These are phyloP conservation scores for Metarhizium guizhouense DNA, from an alignment of 2,329 filamentous ascomycete genomes.

Conservation along the genomic window DNA sequence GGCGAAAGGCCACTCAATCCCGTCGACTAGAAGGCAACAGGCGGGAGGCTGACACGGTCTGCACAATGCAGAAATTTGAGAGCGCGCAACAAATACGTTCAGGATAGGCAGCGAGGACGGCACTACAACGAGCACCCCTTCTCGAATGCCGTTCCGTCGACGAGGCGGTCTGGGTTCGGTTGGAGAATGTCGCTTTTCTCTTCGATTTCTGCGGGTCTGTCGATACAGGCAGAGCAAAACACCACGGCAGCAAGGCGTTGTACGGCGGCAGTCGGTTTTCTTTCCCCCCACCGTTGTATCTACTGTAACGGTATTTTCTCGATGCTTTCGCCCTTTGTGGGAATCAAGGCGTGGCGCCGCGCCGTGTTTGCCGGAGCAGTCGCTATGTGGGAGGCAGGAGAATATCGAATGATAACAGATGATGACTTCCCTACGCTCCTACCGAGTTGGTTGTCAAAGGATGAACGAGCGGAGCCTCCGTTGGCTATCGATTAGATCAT, in stretches of 20 bases:
- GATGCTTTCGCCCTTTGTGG: background rate
- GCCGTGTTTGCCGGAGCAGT: background rate
- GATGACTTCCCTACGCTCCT: too few species aligned
- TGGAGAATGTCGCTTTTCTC: background rate
- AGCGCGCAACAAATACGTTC: background rate
- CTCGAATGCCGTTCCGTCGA: conserved; percentile 4
- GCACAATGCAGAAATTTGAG: background rate
- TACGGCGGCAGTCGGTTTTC: background rate
- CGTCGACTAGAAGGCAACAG: background rate
- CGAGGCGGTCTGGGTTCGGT: conserved; percentile 1
- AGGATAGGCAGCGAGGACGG: conserved; percentile 3
- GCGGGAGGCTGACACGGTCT: background rate
- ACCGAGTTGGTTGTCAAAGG: background rate
- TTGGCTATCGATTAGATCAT: conserved; percentile 6
- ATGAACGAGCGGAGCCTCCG: background rate
- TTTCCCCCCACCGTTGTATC: too few species aligned
- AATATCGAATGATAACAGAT: background rate
- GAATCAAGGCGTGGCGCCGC: too few species aligned
- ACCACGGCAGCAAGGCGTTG: background rate
- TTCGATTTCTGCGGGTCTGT: conserved; percentile 1
- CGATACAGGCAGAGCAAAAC: background rate
- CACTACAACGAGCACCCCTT: conserved; percentile 1
- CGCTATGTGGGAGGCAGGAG: background rate
- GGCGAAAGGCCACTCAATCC: background rate
- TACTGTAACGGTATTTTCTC: too few species aligned